Evolutionary conservation across 1,139 yeast genomes (phyloP).

Genomic region (Nakaseomyces sp.): DNA sequence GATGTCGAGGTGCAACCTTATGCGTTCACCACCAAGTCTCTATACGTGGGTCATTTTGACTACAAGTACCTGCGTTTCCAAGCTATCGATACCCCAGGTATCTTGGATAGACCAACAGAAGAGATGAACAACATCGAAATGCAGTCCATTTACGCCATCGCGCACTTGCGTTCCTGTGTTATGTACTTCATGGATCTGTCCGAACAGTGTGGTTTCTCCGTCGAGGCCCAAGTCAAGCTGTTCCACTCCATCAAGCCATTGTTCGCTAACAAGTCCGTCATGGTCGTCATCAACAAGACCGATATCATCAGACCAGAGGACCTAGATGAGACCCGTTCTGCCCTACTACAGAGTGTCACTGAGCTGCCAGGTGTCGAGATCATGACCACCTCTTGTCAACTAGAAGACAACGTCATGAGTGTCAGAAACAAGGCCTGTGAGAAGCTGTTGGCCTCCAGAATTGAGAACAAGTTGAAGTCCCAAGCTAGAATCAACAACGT

Average conservation of each 20-base stretch:
- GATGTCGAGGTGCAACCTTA: constrained; percentile 99
- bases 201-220: constrained; percentile 97
- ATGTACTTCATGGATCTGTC: constrained; percentile 96
- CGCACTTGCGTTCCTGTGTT: constrained; percentile 93
- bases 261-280: constrained; percentile 91
- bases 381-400: constrained; percentile 86
- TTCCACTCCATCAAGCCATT: constrained; percentile 95
- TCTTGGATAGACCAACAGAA: constrained; percentile 95
- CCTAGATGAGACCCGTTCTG: constrained; percentile 67
- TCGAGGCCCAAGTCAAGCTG: constrained; percentile 93
- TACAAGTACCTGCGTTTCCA: constrained; percentile 95
- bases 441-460: constrained; percentile 86
- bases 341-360: constrained; percentile 53
- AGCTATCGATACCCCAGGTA: constrained; percentile 99
- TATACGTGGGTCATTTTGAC: constrained; percentile 95
- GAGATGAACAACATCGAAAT: constrained; percentile 99
- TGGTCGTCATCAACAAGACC: constrained; percentile 91
- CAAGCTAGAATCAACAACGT: constrained; percentile 82
- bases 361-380: constrained; percentile 77
- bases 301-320: constrained; percentile 85
- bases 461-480: constrained; percentile 94
- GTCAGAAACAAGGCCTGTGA: constrained; percentile 98
- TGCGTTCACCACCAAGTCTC: constrained; percentile 93
- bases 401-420: constrained; percentile 90
- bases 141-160: constrained; percentile 98